A percentile compares a stretch with the other conserved stretches of the same genome.
Evolutionary conservation across 2,329 filamentous ascomycete species (phyloP).

Genomic region (Aspergillus cejpii): DNA sequence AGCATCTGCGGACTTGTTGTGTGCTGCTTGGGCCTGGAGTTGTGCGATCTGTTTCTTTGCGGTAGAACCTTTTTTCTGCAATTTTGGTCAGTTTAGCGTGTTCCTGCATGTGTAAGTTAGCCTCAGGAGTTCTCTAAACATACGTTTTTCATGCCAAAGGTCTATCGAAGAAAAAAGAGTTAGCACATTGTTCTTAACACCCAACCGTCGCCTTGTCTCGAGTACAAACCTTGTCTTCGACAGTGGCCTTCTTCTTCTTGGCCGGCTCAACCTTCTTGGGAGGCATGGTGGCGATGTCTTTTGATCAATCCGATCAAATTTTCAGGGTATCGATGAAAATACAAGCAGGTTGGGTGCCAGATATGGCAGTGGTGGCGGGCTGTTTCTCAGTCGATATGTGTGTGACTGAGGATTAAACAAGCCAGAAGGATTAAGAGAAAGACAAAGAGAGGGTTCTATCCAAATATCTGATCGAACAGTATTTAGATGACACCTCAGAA

Average conservation of each 20-base stretch:
- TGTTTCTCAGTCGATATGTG: constrained; percentile 5
- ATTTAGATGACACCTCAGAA: background rate
- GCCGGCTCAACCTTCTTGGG: constrained; percentile 43
- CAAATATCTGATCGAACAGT: background rate
- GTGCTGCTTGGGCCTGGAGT: constrained; percentile 65
- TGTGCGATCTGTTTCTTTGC: constrained; percentile 88
- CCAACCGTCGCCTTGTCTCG: constrained; percentile 1
- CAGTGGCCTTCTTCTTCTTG: constrained; percentile 48
- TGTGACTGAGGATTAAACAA: background rate
- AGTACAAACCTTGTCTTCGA: constrained; percentile 66
- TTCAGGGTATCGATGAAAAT: constrained; percentile 7
- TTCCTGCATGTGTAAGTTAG: constrained; percentile 1
- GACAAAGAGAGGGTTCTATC: constrained; percentile 16
- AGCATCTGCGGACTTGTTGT: constrained; percentile 74
- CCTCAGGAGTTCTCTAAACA: constrained; percentile 16
- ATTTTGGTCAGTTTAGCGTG: constrained; percentile 15
- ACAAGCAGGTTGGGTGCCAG: constrained; percentile 16
- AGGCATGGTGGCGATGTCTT: constrained; percentile 39
- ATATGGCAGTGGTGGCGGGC: constrained; percentile 1
- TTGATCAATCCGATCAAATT: background rate
- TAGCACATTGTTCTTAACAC: constrained; percentile 16
- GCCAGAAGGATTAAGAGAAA: constrained; percentile 4
- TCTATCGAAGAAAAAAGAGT: constrained; percentile 40
- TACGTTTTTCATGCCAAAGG: constrained; percentile 98
- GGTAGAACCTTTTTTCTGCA: constrained; percentile 77